Percentiles rank a stretch among this genome's conserved stretches.
phyloP scores from a whole-genome alignment of 1,284 basidiomycete species.

The Rhodotorula sp. region DNA sequence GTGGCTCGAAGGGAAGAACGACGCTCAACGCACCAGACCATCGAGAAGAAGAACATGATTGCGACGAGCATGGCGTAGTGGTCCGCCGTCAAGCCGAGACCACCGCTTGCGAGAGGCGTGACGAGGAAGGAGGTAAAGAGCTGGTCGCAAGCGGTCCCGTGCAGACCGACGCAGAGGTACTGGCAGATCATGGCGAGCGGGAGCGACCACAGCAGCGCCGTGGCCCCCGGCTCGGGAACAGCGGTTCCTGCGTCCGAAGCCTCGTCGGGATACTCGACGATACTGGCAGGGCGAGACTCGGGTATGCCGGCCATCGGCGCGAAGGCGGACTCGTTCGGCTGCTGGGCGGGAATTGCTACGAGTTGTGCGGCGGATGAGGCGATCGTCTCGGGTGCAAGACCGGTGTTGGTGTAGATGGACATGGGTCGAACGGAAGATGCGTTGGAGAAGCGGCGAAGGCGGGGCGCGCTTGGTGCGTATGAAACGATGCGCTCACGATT shows the following conservation, averaged over 20 bases:
- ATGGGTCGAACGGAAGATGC: constrained; percentile 52
- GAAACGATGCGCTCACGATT: constrained; percentile 22
- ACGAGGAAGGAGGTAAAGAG: constrained; percentile 42
- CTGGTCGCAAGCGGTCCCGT: constrained; percentile 42
- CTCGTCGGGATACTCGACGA: constrained; percentile 27
- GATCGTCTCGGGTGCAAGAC: constrained; percentile 54
- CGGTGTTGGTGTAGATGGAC: constrained; percentile 73
- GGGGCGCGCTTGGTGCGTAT: constrained; percentile 9
- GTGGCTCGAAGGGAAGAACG: no score
- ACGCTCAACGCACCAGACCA: constrained; percentile 28
- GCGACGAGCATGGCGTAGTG: constrained; percentile 39
- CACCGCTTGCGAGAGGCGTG: constrained; percentile 31
- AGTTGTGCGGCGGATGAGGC: constrained; percentile 9
- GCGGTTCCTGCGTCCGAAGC: constrained; percentile 5
- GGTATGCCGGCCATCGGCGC: constrained; percentile 71
- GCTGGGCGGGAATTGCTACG: neutral
- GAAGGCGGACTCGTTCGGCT: constrained; percentile 91
- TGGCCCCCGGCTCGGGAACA: neutral
- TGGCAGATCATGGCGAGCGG: constrained; percentile 43
- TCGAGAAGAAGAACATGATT: constrained; percentile 42
- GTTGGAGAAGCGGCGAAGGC: constrained; percentile 45
- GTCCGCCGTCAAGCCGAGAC: constrained; percentile 38
- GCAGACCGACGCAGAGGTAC: constrained; percentile 33
- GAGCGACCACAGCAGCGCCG: constrained; percentile 35
- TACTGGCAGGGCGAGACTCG: constrained; percentile 29